Percentiles rank a stretch among this genome's conserved stretches.
phyloP scores from a whole-genome alignment of 768 basidiomycete genomes.

The Mrakia hoshinonis region DNA sequence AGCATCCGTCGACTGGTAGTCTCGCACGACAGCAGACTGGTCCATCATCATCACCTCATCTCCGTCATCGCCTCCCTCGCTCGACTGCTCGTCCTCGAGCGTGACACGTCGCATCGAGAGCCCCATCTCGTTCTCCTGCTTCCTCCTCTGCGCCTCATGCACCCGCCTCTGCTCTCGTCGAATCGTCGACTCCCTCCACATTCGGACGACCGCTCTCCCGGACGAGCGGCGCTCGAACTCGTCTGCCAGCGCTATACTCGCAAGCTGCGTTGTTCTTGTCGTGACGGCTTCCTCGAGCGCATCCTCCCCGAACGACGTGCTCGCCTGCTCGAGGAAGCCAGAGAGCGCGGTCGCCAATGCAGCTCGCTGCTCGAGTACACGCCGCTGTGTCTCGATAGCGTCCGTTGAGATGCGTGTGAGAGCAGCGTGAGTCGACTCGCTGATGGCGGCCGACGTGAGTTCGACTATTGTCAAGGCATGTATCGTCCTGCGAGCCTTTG shows the following conservation, averaged over 20 bases:
- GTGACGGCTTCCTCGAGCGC: neutral
- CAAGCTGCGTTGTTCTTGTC: neutral
- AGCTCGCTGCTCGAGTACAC: neutral
- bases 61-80: neutral
- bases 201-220: neutral
- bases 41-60: neutral
- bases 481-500: neutral
- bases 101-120: neutral
- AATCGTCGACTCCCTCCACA: neutral
- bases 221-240: neutral
- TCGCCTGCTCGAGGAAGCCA: neutral
- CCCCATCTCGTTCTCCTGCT: constrained; percentile 18
- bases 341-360: constrained; percentile 1
- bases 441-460: constrained; percentile 5
- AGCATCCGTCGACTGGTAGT: neutral
- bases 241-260: neutral
- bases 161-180: neutral
- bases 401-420: constrained; percentile 1
- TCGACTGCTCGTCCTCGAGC: neutral
- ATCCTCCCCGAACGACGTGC: neutral
- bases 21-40: neutral
- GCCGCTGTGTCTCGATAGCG: neutral
- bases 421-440: neutral
- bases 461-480: neutral
- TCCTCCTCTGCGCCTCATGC: neutral